A percentile compares a stretch with the other conserved stretches of the same genome.
These are phyloP conservation scores for Dothideomycetidae sp. DNA, from an alignment of 2,329 filamentous ascomycete species.

Conservation along the genomic window DNA sequence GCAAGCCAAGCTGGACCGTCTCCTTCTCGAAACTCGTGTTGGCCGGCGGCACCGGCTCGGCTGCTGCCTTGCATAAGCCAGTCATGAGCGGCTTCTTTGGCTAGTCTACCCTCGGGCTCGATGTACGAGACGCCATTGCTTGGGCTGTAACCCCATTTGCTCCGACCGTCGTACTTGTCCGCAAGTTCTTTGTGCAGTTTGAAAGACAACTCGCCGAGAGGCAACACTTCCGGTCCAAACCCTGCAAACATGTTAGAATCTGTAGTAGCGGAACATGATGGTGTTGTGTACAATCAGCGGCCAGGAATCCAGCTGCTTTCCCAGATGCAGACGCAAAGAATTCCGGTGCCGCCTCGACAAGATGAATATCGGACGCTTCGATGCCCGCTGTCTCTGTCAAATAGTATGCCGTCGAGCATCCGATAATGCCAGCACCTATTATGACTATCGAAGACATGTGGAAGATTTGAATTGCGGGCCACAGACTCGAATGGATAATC, in stretches of 20 bases:
- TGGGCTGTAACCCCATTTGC: conserved; percentile 44
- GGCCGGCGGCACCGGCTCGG: conserved; percentile 39
- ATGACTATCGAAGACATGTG: conserved; percentile 41
- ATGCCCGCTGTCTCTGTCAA: conserved; percentile 29
- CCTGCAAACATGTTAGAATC: conserved; percentile 8
- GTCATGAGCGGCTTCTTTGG: conserved; percentile 40
- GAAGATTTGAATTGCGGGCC: too few species aligned
- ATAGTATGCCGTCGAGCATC: conserved; percentile 58
- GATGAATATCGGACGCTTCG: conserved; percentile 36
- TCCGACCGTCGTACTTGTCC: conserved; percentile 40
- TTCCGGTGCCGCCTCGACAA: conserved; percentile 42
- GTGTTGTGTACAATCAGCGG: conserved; percentile 43
- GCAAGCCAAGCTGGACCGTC: conserved; percentile 45
- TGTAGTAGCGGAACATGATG: too few species aligned
- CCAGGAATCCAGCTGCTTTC: conserved; percentile 59
- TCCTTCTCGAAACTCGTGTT: conserved; percentile 20
- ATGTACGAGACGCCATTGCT: conserved; percentile 45
- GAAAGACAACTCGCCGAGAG: conserved; percentile 54
- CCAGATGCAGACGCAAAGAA: conserved; percentile 64
- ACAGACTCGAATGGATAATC: too few species aligned
- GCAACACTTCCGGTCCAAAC: conserved; percentile 28
- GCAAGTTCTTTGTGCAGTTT: conserved; percentile 53
- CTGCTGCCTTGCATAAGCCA: conserved; percentile 54
- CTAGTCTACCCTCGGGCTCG: conserved; percentile 29
- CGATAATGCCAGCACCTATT: conserved; percentile 56